Percentiles rank a stretch among this genome's conserved stretches.
Conservation (phyloP, 2,329 filamentous ascomycete species). For the Rutstroemia sp. region DNA sequence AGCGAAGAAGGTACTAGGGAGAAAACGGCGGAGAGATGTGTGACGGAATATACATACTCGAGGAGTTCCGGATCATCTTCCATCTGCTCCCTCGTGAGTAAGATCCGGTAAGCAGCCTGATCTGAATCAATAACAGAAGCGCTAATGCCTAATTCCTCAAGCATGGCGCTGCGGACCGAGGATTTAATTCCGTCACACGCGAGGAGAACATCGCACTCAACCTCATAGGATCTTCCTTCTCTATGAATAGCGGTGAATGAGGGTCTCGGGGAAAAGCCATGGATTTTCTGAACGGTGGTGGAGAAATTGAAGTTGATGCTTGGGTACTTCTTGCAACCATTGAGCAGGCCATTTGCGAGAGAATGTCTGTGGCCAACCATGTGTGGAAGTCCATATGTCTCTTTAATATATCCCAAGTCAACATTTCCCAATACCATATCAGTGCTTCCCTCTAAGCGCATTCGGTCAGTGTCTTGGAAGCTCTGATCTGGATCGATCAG, state of each 20-base stretch:
- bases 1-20: too few species aligned
- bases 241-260: conserved; percentile 52
- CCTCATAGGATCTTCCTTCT: conserved; percentile 39
- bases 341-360: conserved; percentile 60
- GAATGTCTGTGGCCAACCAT: conserved; percentile 73
- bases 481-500: background rate
- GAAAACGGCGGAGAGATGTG: too few species aligned
- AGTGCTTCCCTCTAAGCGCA: conserved; percentile 53
- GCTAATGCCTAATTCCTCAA: conserved; percentile 38
- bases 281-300: conserved; percentile 46
- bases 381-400: conserved; percentile 48
- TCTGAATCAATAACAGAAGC: conserved; percentile 58
- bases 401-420: conserved; percentile 56
- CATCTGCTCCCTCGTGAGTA: conserved; percentile 64
- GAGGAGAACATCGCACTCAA: conserved; percentile 47
- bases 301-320: conserved; percentile 64
- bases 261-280: conserved; percentile 51
- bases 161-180: conserved; percentile 42
- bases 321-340: conserved; percentile 57
- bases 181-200: conserved; percentile 52
- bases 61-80: conserved; percentile 51
- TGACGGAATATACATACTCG: conserved; percentile 24
- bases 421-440: conserved; percentile 66
- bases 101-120: conserved; percentile 73
- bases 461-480: background rate